phyloP scores from a whole-genome alignment of 768 basidiomycete genomes.

The Collybia mongolica region DNA sequence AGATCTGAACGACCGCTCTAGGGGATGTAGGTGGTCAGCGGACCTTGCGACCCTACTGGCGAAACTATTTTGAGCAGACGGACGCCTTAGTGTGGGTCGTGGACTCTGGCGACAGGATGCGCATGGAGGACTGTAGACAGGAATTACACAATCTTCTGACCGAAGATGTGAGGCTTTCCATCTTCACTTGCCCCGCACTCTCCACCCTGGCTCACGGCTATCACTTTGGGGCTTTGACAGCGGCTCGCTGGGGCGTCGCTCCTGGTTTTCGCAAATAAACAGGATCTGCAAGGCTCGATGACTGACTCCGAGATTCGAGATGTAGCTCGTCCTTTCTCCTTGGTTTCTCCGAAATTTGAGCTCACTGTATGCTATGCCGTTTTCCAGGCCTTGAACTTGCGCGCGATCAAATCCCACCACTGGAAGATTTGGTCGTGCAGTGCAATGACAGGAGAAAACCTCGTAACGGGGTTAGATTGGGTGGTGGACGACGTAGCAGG shows the following conservation, averaged over 20 bases:
- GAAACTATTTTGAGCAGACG: slow-evolving; percentile 98
- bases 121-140: slow-evolving; percentile 86
- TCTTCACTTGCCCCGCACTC: slow-evolving; percentile 3
- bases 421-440: slow-evolving; percentile 93
- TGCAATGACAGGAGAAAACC: slow-evolving; percentile 84
- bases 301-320: slow-evolving; percentile 77
- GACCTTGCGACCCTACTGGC: slow-evolving; percentile 95
- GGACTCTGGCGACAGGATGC: slow-evolving; percentile 88
- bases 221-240: slow-evolving; percentile 39
- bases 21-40: slow-evolving; percentile 99
- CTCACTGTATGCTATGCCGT: neutral
- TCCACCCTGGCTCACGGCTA: slow-evolving; percentile 9
- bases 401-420: slow-evolving; percentile 79
- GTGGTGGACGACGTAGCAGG: slow-evolving; percentile 85
- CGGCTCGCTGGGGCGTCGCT: slow-evolving; percentile 94
- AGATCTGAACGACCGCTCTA: slow-evolving; percentile 27
- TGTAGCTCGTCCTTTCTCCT: slow-evolving; percentile 43
- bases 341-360: slow-evolving; percentile 11
- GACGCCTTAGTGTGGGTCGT: slow-evolving; percentile 99
- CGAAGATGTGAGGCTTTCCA: slow-evolving; percentile 74
- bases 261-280: slow-evolving; percentile 96
- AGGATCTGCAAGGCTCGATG: slow-evolving; percentile 90
- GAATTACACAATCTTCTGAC: slow-evolving; percentile 85
- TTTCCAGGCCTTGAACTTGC: slow-evolving; percentile 74
- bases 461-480: slow-evolving; percentile 89